Conservation (phyloP, 108 stramenopile species). For the Fragilaria crotonensis region DNA sequence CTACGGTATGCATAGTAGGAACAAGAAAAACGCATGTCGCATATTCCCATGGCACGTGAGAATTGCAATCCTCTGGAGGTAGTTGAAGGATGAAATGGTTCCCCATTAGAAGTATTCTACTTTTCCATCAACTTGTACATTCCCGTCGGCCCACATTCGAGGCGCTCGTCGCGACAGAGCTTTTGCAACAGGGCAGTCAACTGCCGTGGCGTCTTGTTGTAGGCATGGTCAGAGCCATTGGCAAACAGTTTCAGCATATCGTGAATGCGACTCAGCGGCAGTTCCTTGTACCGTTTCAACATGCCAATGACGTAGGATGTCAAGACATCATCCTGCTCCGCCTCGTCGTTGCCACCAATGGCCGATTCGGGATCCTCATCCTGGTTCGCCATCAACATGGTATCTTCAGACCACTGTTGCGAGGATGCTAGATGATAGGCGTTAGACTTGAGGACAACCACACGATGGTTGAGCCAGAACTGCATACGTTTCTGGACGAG, state of each 20-base stretch:
- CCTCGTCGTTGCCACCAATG: conserved; percentile 62
- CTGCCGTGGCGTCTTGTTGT: conserved; percentile 78
- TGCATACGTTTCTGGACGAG: conserved; percentile 64
- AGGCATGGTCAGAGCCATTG: conserved; percentile 71
- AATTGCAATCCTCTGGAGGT: no score
- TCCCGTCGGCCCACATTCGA: conserved; percentile 83
- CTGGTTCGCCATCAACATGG: background rate
- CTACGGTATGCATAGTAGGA: no score
- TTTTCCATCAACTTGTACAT: conserved; percentile 79
- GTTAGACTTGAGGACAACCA: conserved; percentile 35
- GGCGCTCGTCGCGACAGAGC: conserved; percentile 69
- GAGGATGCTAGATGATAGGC: conserved; percentile 33
- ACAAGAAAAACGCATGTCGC: no score
- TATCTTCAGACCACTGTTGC: conserved; percentile 21
- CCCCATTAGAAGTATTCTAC: conserved; percentile 5
- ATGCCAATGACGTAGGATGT: conserved; percentile 83
- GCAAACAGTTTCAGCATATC: conserved; percentile 88
- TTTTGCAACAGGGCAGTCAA: conserved; percentile 64
- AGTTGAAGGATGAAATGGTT: no score
- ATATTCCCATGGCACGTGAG: no score
- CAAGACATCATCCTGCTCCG: conserved; percentile 78
- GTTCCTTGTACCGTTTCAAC: conserved; percentile 75
- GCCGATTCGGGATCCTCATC: conserved; percentile 55
- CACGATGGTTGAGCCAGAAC: conserved; percentile 83
- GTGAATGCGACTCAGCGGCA: conserved; percentile 80